Evolutionary conservation across 495 filamentous ascomycete species (phyloP), one percentile per base, ranked within the genome.

Genomic region (Xylaria intraflava): DNA sequence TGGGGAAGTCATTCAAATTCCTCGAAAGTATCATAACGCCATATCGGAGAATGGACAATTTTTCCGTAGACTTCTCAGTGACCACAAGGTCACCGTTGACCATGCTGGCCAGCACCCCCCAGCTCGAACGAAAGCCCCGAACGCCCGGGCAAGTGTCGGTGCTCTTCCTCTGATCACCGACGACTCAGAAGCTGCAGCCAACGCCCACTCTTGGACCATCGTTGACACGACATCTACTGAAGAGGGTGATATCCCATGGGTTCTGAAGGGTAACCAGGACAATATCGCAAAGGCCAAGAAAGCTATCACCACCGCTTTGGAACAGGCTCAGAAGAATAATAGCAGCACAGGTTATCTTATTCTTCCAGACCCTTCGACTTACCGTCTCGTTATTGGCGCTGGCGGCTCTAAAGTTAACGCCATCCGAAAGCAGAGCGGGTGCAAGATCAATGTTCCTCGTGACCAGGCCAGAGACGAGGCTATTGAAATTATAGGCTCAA

Each of bases 361-460:
- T 59, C 78, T 97, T 19, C 89, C 91, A 0, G 91, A 97, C 62
- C 90, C 94, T 7, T 80, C 81, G 39, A 90, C 87, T 42, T 94
- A 96, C 76, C 83, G 92, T 50, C 86, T 86, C 56, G 86, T 99
- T 36, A 88, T 99, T 52, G 93, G 93, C 20, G 85, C 84, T 62
- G 86, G 87, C 43, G 94, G 93, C 53, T 86, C 81, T 66, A 88
- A 90, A 67, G 90, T 99, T 70, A 96, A 95, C 68, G 72, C 78
- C 9, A 96, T 99, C 65, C 84, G 94, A 51, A 89, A 87, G 70
- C 82, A 91, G 73, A 96, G 90, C 40, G 89, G 87, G 26, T 95
- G 90, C 74, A 86, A 84, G 66, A 92, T 99, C 68, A 89, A 86
- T 33, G 89, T 97, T 42, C 93, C 93, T 38, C 82, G 86, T 56